These are phyloP conservation scores for Globisporangium iwayamae DNA, from an alignment of 352 stramenopile genomes.

Conservation along the genomic window DNA sequence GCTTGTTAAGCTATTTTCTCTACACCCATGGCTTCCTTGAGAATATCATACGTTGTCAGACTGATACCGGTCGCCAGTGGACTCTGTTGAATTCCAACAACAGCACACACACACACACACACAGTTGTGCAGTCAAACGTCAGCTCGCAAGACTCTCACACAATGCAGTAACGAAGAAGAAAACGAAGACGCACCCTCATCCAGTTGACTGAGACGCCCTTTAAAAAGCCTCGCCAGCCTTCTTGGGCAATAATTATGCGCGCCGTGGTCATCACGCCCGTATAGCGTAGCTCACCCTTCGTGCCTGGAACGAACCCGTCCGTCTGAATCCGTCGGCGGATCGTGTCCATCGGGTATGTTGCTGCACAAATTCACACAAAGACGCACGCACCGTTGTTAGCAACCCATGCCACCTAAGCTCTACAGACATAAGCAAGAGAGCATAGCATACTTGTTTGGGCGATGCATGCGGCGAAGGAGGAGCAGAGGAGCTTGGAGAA, in stretches of 20 bases:
- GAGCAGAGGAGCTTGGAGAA: constrained; percentile 83
- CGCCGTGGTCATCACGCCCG: constrained; percentile 56
- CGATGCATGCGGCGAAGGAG: constrained; percentile 81
- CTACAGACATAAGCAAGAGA: neutral
- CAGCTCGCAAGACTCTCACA: neutral
- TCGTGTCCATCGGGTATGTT: constrained; percentile 85
- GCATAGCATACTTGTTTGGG: constrained; percentile 65
- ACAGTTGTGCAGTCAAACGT: neutral
- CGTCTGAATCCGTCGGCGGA: constrained; percentile 78
- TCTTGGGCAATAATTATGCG: constrained; percentile 70
- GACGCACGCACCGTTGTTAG: constrained; percentile 11
- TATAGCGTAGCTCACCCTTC: constrained; percentile 51
- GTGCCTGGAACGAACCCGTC: constrained; percentile 69
- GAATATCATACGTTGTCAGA: constrained; percentile 81
- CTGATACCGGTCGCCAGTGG: constrained; percentile 83
- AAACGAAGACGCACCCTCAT: constrained; percentile 56
- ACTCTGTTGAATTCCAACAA: constrained; percentile 36
- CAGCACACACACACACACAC: constrained; percentile 10
- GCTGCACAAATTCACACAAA: constrained; percentile 25
- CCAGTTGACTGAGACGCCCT: constrained; percentile 86
- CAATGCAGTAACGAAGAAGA: neutral
- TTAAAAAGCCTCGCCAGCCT: constrained; percentile 82
- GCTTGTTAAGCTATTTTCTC: constrained; percentile 43
- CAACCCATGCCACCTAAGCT: neutral
- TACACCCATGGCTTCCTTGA: constrained; percentile 83